phyloP scores from a whole-genome alignment of 1,139 yeast genomes.

The Kurtzmaniella quercitrusa region DNA sequence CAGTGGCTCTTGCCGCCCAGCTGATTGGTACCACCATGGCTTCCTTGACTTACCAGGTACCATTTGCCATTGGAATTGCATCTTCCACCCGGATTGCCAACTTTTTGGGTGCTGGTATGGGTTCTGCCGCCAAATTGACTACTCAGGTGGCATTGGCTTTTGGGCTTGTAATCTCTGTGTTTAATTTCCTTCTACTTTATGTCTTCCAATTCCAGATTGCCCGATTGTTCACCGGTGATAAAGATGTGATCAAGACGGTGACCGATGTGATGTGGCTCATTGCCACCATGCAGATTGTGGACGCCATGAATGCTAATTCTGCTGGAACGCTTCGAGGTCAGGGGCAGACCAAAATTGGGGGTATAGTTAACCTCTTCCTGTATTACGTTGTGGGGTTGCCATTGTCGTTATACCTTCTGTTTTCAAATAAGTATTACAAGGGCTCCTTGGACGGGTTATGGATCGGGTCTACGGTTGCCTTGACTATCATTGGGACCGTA shows the following conservation, averaged over 20 bases:
- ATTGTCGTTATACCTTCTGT: conserved; percentile 43
- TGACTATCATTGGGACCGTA: conserved; percentile 48
- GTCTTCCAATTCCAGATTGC: conserved; percentile 37
- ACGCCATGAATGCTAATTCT: conserved; percentile 54
- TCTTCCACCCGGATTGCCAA: conserved; percentile 58
- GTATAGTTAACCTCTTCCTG: conserved; percentile 48
- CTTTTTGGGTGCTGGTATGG: conserved; percentile 52
- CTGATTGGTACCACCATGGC: conserved; percentile 56
- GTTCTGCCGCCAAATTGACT: conserved; percentile 40
- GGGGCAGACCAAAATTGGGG: conserved; percentile 57
- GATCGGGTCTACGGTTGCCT: conserved; percentile 50
- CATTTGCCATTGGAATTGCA: conserved; percentile 60
- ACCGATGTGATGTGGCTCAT: conserved; percentile 47
- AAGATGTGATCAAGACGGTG: conserved; percentile 37
- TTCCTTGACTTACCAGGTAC: conserved; percentile 47
- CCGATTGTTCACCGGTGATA: conserved; percentile 36
- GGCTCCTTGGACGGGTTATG: conserved; percentile 50
- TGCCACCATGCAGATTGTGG: conserved; percentile 54
- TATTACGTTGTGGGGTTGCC: conserved; percentile 55
- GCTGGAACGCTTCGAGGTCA: conserved; percentile 62
- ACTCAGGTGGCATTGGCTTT: conserved; percentile 44
- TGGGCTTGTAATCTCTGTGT: conserved; percentile 37
- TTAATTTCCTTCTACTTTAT: conserved; percentile 38
- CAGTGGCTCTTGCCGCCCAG: conserved; percentile 53
- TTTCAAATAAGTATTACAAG: conserved; percentile 21